Conservation (phyloP, 2,329 filamentous ascomycete genomes). For the Sclerotinia trifoliorum region DNA sequence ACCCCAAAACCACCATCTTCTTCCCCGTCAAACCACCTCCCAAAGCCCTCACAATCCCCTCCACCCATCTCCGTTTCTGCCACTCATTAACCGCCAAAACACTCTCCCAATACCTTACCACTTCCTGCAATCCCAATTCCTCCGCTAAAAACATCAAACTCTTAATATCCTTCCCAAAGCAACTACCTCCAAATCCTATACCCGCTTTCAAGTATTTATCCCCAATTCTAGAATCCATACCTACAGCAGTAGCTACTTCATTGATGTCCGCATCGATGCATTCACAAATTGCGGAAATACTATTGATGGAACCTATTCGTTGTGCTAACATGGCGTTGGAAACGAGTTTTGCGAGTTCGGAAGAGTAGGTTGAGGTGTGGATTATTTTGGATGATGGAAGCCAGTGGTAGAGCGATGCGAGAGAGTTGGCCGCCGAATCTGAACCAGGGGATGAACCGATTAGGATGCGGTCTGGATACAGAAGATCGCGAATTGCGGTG, state of each 20-base stretch:
- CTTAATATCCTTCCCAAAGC: slow-evolving; percentile 78
- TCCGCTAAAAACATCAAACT: slow-evolving; percentile 73
- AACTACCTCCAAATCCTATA: slow-evolving; percentile 76
- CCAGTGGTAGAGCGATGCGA: slow-evolving; percentile 71
- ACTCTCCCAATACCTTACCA: slow-evolving; percentile 72
- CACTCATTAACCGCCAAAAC: slow-evolving; percentile 77
- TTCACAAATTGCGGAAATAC: slow-evolving; percentile 77
- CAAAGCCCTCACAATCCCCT: slow-evolving; percentile 63
- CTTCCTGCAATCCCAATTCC: slow-evolving; percentile 65
- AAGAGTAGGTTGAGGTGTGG: slow-evolving; percentile 72
- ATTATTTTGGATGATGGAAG: slow-evolving; percentile 66
- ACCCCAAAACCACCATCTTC: slow-evolving; percentile 71
- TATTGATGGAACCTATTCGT: slow-evolving; percentile 78
- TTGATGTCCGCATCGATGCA: slow-evolving; percentile 72
- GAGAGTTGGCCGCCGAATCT: slow-evolving; percentile 55
- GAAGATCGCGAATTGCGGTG: slow-evolving; percentile 69
- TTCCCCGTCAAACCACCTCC: slow-evolving; percentile 68
- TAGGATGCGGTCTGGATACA: slow-evolving; percentile 69
- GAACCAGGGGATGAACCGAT: slow-evolving; percentile 60
- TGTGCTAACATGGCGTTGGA: slow-evolving; percentile 81
- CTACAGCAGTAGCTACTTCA: slow-evolving; percentile 66
- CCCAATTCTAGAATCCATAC: slow-evolving; percentile 70
- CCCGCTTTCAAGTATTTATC: slow-evolving; percentile 71
- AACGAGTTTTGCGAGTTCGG: slow-evolving; percentile 75
- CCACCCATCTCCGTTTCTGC: slow-evolving; percentile 67